A percentile compares a stretch with the other conserved stretches of the same genome.
Conservation (phyloP, 2,329 filamentous ascomycete genomes). For the Fusarium foetens region DNA sequence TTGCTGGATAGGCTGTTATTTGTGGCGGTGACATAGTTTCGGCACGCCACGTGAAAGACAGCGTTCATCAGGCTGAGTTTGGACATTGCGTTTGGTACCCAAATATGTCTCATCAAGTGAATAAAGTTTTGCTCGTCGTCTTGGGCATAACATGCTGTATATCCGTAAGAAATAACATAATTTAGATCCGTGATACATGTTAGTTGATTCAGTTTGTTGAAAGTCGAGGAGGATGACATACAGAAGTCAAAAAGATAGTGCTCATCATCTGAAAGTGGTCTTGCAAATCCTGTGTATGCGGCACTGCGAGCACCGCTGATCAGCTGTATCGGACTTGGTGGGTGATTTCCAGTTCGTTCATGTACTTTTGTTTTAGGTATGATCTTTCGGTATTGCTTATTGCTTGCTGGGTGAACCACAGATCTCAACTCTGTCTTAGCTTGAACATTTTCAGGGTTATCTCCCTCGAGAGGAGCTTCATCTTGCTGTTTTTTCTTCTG, state of each 20-base stretch:
- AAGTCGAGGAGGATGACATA: neutral
- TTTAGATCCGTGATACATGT: neutral
- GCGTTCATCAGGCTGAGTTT: constrained; percentile 26
- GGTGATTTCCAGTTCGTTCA: neutral
- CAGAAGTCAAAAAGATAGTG: constrained; percentile 25
- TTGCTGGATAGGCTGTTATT: constrained; percentile 4
- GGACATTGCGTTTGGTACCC: constrained; percentile 29
- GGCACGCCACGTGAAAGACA: constrained; percentile 30
- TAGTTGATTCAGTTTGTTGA: neutral
- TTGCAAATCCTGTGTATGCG: constrained; percentile 1
- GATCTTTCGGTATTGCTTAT: neutral
- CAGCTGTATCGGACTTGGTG: neutral
- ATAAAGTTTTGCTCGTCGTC: neutral
- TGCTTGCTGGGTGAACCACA: no score
- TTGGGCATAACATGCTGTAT: constrained; percentile 6
- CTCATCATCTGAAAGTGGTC: constrained; percentile 13
- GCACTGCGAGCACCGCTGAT: neutral
- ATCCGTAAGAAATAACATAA: constrained; percentile 10
- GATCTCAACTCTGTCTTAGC: neutral
- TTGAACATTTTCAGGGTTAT: neutral
- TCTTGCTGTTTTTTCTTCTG: neutral
- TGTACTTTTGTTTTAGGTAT: neutral
- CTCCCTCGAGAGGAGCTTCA: rapidly evolving
- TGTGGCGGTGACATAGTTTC: constrained; percentile 23
- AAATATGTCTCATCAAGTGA: constrained; percentile 5